A percentile compares a stretch with the other conserved stretches of the same genome.
Evolutionary conservation across 805 yeast genomes (phyloP).

Genomic region (Candida quercuum): DNA sequence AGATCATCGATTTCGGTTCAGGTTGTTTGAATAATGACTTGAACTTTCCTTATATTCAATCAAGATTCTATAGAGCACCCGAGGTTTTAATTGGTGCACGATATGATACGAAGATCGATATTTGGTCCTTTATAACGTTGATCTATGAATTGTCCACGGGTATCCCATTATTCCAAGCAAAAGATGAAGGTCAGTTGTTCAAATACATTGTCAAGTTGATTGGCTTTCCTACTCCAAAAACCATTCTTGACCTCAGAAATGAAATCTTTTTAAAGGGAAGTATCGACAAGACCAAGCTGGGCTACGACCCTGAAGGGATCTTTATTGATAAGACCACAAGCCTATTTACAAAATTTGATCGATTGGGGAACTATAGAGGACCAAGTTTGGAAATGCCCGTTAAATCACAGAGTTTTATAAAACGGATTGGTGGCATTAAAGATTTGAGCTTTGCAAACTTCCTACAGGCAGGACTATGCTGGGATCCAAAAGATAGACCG

Average conservation of each 20-base stretch:
- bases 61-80: slow-evolving; percentile 76
- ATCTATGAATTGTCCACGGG: slow-evolving; percentile 88
- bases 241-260: slow-evolving; percentile 35
- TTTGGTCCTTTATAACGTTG: slow-evolving; percentile 89
- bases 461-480: slow-evolving; percentile 26
- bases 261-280: slow-evolving; percentile 32
- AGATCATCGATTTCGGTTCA: slow-evolving; percentile 79
- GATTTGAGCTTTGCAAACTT: slow-evolving; percentile 21
- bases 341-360: slow-evolving; percentile 32
- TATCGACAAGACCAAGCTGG: slow-evolving; percentile 20
- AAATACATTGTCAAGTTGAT: slow-evolving; percentile 66
- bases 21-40: slow-evolving; percentile 56
- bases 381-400: slow-evolving; percentile 5
- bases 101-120: slow-evolving; percentile 77
- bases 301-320: neutral
- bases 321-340: slow-evolving; percentile 24
- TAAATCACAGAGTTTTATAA: slow-evolving; percentile 15
- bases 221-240: slow-evolving; percentile 67
- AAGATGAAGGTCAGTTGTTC: slow-evolving; percentile 76
- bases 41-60: slow-evolving; percentile 80
- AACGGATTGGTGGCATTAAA: slow-evolving; percentile 8
- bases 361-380: slow-evolving; percentile 22
- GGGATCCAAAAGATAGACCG: slow-evolving; percentile 52
- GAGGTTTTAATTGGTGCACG: slow-evolving; percentile 67
- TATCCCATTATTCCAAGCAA: slow-evolving; percentile 78